Evolutionary conservation across 805 yeast genomes (phyloP).

Genomic region (Teunomyces lycoperdinae): DNA sequence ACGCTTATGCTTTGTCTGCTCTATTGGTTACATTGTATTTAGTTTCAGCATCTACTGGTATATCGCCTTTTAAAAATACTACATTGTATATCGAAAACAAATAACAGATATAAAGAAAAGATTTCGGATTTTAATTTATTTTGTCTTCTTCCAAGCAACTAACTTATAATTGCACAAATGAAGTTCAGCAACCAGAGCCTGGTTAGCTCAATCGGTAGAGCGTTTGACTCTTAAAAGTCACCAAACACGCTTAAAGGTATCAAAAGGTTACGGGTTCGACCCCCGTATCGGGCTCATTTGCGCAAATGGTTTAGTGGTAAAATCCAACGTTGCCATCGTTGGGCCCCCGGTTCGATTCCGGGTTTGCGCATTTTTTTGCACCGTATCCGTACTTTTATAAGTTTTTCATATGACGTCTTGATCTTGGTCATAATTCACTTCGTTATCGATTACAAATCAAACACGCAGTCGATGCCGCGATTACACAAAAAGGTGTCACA

Average conservation of each 20-base stretch:
- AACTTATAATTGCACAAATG: too few species aligned
- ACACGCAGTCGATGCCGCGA: too few species aligned
- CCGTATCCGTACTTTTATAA: too few species aligned
- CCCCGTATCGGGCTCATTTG: conserved; percentile 31
- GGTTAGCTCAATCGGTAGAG: conserved; percentile 27
- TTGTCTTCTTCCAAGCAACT: too few species aligned
- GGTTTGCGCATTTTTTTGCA: conserved; percentile 1
- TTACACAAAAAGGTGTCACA: not conserved
- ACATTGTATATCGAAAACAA: not conserved
- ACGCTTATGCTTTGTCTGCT: conserved; percentile 1
- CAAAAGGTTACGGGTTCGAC: conserved; percentile 36
- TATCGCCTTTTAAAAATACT: not conserved
- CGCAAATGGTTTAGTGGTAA: conserved; percentile 4
- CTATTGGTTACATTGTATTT: not conserved
- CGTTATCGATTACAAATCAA: too few species aligned
- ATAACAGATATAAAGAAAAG: not conserved
- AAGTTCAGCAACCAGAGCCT: conserved; percentile 13
- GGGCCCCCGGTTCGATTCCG: conserved; percentile 5
- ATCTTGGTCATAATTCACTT: not conserved
- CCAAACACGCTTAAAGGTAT: conserved; percentile 11
- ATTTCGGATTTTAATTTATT: too few species aligned
- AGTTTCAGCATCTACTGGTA: conserved; percentile 3
- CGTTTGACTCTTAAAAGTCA: conserved; percentile 21
- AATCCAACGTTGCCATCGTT: conserved; percentile 3
- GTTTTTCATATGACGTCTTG: not conserved